Evolutionary conservation across 1,284 basidiomycete genomes (phyloP), one percentile per base, ranked within the genome.

Genomic region (Apiotrichum montevideense): DNA sequence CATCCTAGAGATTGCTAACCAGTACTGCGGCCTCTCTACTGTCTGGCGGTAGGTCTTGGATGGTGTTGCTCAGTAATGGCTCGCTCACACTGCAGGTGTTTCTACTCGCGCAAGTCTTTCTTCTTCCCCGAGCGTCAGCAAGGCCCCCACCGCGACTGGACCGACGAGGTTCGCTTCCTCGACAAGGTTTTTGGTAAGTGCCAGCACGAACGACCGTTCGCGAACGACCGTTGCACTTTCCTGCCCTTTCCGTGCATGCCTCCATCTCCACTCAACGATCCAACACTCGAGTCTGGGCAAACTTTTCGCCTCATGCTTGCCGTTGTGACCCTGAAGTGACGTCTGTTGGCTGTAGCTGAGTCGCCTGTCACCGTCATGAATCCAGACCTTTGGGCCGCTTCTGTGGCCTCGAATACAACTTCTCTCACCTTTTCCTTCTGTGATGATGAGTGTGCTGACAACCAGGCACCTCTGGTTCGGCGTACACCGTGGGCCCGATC

Each of bases 41-140:
- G 88, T 95, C 42, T 84, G 90, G 76, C 84, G 90, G 65, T 88
- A 51, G 47, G 47, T 49, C n/a, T 47, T 35, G 9, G 10, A 8
- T 33, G n/a, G n/a, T 32, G 13, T 35, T 37, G n/a, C 34, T 21
- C 41, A 40, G 9, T 29, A 11, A 47, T 32, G 13, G 8, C 54
- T 49, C 43, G 54, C 48, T 48, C 40, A 44, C 34, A 35, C 40
- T 11, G 15, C 52, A 70, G 70, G 49, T 79, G 88, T 77, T 99
- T 98, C 81, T 99, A 98, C 80, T 96, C 92, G 50, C 87, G 95
- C 69, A 99, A 98, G 79, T 88, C 88, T 9, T 98, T 98, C 84
- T 98, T 98, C 89, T 98, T 98, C 77, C 96, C 96, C 14, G 96
- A 98, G 75, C 85, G 89, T 46, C 96, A 99, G 73, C 81, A 82